These are phyloP conservation scores for Abrus precatorius DNA, from an alignment of 306 rosid species.

Conservation along the genomic window DNA sequence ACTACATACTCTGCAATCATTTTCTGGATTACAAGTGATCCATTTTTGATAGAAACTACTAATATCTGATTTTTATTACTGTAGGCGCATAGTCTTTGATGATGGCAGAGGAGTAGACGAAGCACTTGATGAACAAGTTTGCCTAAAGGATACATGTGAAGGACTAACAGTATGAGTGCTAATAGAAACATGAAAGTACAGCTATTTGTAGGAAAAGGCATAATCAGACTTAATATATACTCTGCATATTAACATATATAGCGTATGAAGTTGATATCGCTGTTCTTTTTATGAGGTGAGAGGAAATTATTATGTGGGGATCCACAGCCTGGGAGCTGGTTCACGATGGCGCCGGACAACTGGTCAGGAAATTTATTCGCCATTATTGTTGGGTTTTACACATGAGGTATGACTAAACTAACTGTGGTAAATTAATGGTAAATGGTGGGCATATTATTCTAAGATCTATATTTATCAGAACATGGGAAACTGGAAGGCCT, in stretches of 20 bases:
- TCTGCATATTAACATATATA: not conserved
- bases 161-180: constrained; percentile 6
- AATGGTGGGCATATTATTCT: not conserved
- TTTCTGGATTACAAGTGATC: no score
- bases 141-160: not conserved
- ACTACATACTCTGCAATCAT: no score
- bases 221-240: not conserved
- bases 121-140: not conserved
- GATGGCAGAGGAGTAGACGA: not conserved
- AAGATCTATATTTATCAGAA: constrained; percentile 1
- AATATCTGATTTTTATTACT: not conserved
- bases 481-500: not conserved
- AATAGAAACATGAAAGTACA: no score
- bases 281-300: not conserved
- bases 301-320: constrained; percentile 20
- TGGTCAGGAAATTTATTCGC: constrained; percentile 20
- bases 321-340: constrained; percentile 3
- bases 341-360: constrained; percentile 5
- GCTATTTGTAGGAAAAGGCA: not conserved
- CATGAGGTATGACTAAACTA: not conserved
- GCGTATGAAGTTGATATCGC: not conserved
- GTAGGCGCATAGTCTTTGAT: not conserved
- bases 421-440: not conserved
- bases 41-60: not conserved
- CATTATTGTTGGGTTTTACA: not conserved